phyloP scores from a whole-genome alignment of 805 yeast species.

The Priceomyces haplophilus region DNA sequence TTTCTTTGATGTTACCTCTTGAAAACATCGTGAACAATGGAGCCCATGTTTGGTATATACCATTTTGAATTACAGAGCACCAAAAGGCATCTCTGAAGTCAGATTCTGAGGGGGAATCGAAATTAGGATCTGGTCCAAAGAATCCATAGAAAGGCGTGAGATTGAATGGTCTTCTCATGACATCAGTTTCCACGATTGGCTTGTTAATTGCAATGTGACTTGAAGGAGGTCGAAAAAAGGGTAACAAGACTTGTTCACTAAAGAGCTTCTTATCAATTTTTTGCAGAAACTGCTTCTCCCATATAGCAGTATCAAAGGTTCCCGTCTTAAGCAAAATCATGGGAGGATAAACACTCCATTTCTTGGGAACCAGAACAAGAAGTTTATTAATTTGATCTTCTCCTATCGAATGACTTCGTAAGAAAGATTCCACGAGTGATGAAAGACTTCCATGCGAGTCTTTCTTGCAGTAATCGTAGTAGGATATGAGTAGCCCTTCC shows the following conservation, averaged over 20 bases:
- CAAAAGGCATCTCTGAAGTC: constrained; percentile 62
- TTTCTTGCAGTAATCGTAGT: neutral
- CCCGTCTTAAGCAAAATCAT: constrained; percentile 54
- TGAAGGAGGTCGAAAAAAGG: constrained; percentile 16
- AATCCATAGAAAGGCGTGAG: constrained; percentile 61
- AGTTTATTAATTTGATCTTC: constrained; percentile 1
- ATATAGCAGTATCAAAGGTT: constrained; percentile 40
- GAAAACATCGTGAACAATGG: constrained; percentile 85
- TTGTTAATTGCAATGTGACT: constrained; percentile 71
- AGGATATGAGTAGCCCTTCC: neutral
- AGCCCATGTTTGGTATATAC: constrained; percentile 77
- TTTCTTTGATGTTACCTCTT: constrained; percentile 82
- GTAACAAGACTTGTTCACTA: constrained; percentile 13
- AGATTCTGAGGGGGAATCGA: constrained; percentile 33
- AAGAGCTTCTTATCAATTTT: constrained; percentile 9
- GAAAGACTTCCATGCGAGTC: neutral
- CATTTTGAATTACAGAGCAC: constrained; percentile 71
- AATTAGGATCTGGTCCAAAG: constrained; percentile 50
- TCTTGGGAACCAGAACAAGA: constrained; percentile 38
- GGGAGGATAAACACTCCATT: constrained; percentile 67
- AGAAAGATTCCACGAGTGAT: neutral
- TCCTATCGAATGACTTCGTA: neutral
- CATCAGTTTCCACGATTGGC: constrained; percentile 57
- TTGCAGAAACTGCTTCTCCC: constrained; percentile 21
- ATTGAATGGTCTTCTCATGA: constrained; percentile 63